Evolutionary conservation across 2,329 filamentous ascomycete species (phyloP), one percentile per base, ranked within the genome.

Genomic region (Cyphellophora attinorum): DNA sequence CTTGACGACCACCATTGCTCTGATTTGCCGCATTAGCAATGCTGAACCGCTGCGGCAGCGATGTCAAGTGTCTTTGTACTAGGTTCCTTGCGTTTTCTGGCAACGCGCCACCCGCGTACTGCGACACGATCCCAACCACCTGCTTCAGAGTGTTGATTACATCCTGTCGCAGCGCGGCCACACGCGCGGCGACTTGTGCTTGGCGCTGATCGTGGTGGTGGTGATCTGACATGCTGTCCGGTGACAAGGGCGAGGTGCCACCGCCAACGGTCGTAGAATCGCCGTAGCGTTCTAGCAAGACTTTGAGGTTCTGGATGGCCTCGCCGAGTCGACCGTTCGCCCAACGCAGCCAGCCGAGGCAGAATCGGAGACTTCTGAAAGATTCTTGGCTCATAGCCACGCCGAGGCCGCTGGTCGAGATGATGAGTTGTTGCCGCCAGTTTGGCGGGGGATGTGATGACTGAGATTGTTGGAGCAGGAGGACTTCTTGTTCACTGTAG

Each of bases 301-400:
- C 68, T 50, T 82, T 85, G 3, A 96, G 61, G 3, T 80, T 79
- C 11, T 72, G 65, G 43, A 94, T 83, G 0, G 85, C 73, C 31
- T 77, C 76, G 30, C 79, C 77, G 37, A 96, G 77, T 53, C 85
- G 83, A 5, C 76, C 77, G 41, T 93, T 93, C 2, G 85, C 85
- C 70, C 79, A 81, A 16, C 79, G 74, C 30, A 96, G 65, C 70
- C 86, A 83, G 15, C 72, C 72, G 2, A 96, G 64, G 44, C 88
- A 95, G 50, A 85, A 89, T 49, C 84, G 85, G 27, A 98, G 64
- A 41, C 81, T 91, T 33, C 79, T 75, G 6, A 95, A 64, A 14
- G 85, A 93, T 51, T 91, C 81, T 12, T 93, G 81, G 50, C 82
- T 93, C 72, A 98, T 85, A 1, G 91, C 86, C 11, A 93, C 80